A percentile compares a stretch with the other conserved stretches of the same genome.
Conservation (phyloP, 1,284 basidiomycete species). For the Heterobasidion irregulare region DNA sequence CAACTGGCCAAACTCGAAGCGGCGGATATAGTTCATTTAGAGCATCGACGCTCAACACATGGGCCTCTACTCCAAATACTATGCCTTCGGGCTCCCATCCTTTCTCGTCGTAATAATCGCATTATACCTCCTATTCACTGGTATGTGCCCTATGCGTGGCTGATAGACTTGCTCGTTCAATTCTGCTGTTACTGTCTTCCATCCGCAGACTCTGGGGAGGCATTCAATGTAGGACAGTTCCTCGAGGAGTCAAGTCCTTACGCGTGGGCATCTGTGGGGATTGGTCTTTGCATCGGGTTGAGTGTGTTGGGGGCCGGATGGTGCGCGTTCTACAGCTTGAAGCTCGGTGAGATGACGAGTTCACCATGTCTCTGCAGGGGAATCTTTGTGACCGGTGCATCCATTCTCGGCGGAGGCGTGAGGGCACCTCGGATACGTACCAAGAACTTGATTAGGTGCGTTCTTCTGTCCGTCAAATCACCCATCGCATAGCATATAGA, state of each 20-base stretch:
- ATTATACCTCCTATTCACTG: conserved; percentile 83
- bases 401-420: conserved; percentile 94
- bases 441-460: conserved; percentile 95
- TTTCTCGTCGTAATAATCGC: conserved; percentile 62
- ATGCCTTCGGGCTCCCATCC: conserved; percentile 56
- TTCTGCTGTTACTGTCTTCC: conserved; percentile 1
- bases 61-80: conserved; percentile 44
- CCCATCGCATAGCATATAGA: neutral
- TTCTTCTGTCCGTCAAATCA: conserved; percentile 1
- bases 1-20: neutral
- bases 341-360: neutral
- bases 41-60: conserved; percentile 17
- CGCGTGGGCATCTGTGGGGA: conserved; percentile 86
- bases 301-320: conserved; percentile 95
- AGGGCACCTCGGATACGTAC: conserved; percentile 91
- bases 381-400: conserved; percentile 93
- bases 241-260: conserved; percentile 92
- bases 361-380: conserved; percentile 53
- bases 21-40: neutral
- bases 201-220: conserved; percentile 71
- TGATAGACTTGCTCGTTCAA: neutral
- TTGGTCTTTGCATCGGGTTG: conserved; percentile 90
- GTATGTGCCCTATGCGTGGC: conserved; percentile 29
- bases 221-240: conserved; percentile 89
- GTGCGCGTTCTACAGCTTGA: conserved; percentile 35